Evolutionary conservation across 495 filamentous ascomycete genomes (phyloP).

Genomic region (Cenococcum geophilum): DNA sequence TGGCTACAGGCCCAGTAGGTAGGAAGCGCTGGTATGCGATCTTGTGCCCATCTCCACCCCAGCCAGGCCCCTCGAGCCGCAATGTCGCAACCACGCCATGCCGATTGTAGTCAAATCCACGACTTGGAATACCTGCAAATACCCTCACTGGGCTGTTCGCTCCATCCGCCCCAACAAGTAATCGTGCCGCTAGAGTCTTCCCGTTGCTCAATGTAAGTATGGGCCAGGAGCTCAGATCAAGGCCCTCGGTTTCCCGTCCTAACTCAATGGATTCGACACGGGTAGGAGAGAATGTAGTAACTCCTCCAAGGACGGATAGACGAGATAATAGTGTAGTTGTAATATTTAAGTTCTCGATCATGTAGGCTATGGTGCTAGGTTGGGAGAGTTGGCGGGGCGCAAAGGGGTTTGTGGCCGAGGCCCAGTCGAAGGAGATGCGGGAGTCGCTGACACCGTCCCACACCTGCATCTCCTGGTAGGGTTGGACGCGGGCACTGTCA

Average conservation of each 20-base stretch:
- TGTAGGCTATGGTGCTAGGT: conserved; percentile 70
- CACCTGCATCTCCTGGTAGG: conserved; percentile 88
- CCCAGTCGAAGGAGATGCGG: conserved; percentile 81
- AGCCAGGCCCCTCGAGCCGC: conserved; percentile 51
- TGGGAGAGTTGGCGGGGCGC: conserved; percentile 21
- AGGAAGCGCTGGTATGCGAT: conserved; percentile 94
- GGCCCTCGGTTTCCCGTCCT: conserved; percentile 59
- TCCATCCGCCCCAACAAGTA: conserved; percentile 90
- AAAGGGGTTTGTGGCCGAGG: conserved; percentile 37
- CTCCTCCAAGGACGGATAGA: conserved; percentile 59
- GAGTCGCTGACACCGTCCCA: conserved; percentile 92
- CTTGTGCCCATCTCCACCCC: conserved; percentile 51
- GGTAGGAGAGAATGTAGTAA: conserved; percentile 66
- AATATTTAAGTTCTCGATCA: conserved; percentile 92
- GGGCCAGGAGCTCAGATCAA: conserved; percentile 82
- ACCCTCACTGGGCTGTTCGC: conserved; percentile 87
- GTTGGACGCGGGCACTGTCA: conserved; percentile 62
- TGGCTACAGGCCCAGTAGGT: conserved; percentile 81
- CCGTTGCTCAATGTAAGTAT: conserved; percentile 60
- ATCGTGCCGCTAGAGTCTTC: conserved; percentile 63
- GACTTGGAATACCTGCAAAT: conserved; percentile 77
- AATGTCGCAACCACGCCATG: conserved; percentile 90
- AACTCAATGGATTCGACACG: conserved; percentile 71
- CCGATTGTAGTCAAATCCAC: conserved; percentile 89
- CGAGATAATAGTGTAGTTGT: conserved; percentile 66